Percentiles rank a stretch among this genome's conserved stretches.
Evolutionary conservation across 305 asterid species (phyloP).

Genomic region (Striga hermonthica): DNA sequence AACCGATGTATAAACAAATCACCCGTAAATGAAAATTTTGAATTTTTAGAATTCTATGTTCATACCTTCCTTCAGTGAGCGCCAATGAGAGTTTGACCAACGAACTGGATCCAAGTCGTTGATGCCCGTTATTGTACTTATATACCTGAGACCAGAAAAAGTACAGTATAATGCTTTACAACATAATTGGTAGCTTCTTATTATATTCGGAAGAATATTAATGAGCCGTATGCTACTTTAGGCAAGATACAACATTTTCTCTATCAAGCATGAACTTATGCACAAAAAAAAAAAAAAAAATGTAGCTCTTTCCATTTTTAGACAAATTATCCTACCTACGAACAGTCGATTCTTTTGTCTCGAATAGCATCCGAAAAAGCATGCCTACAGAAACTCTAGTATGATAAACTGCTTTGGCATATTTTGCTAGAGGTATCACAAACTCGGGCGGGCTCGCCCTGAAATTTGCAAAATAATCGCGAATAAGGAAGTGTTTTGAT

Average conservation of each 20-base stretch:
- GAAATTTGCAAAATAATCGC: constrained; percentile 31
- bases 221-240: too few species aligned
- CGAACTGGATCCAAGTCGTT: constrained; percentile 89
- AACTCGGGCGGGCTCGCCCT: constrained; percentile 86
- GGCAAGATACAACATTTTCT: too few species aligned
- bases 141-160: constrained; percentile 60
- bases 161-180: too few species aligned
- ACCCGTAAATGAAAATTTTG: not conserved
- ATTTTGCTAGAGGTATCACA: constrained; percentile 75
- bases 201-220: too few species aligned
- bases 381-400: constrained; percentile 79
- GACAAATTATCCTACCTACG: constrained; percentile 43
- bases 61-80: constrained; percentile 94
- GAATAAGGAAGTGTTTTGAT: too few species aligned
- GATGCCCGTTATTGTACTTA: constrained; percentile 94
- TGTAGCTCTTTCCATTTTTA: not conserved
- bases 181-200: too few species aligned
- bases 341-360: constrained; percentile 81
- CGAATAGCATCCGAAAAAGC: constrained; percentile 89
- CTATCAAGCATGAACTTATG: too few species aligned
- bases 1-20: not conserved
- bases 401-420: constrained; percentile 76
- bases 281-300: too few species aligned
- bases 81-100: constrained; percentile 99
- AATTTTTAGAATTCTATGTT: not conserved